Percentiles rank a stretch among this genome's conserved stretches.
Evolutionary conservation across 805 yeast genomes (phyloP).

Genomic region (Starmera dryadoides): DNA sequence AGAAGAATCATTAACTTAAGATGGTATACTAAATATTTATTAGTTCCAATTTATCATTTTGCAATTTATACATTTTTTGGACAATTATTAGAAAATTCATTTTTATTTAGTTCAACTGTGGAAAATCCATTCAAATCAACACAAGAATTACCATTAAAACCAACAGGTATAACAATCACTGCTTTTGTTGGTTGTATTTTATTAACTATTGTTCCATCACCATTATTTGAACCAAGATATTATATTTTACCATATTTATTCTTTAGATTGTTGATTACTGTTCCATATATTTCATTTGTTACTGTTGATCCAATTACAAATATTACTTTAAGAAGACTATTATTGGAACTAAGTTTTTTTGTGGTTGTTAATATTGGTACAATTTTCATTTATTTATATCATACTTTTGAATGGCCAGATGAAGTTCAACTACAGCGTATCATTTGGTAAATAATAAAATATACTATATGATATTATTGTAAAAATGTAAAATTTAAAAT

Average conservation of each 20-base stretch:
- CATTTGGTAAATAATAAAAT: constrained; percentile 74
- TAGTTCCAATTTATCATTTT: constrained; percentile 71
- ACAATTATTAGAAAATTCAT: constrained; percentile 26
- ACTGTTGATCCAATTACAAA: constrained; percentile 11
- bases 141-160: constrained; percentile 30
- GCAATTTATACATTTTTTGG: constrained; percentile 29
- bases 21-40: constrained; percentile 37
- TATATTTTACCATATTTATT: constrained; percentile 74
- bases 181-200: constrained; percentile 45
- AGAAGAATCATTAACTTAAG: constrained; percentile 49
- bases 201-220: constrained; percentile 76
- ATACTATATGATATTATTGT: neutral
- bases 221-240: constrained; percentile 90
- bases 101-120: constrained; percentile 20
- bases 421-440: constrained; percentile 66
- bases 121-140: constrained; percentile 22
- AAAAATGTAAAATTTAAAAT: neutral
- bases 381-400: constrained; percentile 46
- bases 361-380: constrained; percentile 46
- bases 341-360: constrained; percentile 58
- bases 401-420: constrained; percentile 62
- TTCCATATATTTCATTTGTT: constrained; percentile 25
- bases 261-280: constrained; percentile 56
- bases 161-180: constrained; percentile 39
- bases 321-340: constrained; percentile 28